Evolutionary conservation across 129 eudicot species (phyloP), one percentile per base, ranked within the genome.

Genomic region (Deinandra increscens): DNA sequence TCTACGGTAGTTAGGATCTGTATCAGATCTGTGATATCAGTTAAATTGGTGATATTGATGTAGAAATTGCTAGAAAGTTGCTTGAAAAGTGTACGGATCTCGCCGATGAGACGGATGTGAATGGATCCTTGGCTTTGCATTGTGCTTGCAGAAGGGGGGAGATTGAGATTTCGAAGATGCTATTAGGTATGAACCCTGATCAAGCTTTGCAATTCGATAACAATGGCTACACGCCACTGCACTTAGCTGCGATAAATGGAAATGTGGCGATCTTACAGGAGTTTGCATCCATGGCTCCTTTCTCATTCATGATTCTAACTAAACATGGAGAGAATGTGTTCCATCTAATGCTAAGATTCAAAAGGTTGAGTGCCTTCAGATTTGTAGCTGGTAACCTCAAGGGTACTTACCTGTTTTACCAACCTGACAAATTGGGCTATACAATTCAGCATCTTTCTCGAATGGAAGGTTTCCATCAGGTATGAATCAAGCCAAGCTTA

Each of bases 51-150:
- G 22, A 29, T 37, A 42, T 10, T 68, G 65, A 46, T 37, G 67
- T 42, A 77, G 81, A 70, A 39, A 77, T 77, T 46, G 76, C 66
- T 10, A 70, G 48, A 31, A 70, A 13, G 72, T 70, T 77, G 75
- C 44, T 77, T 22, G 65, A 77, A 39, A 77, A 13, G 43, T 70
- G 76, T 19, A 48, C 76, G 34, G 70, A 70, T 54, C 54, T 77
- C 6, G 71, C 66, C 29, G 22, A 62, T 13, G 38, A 55, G 59
- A 70, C 48, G 9, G 72, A 70, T 67, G 6, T 20, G 11, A 62
- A 77, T 15, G 81, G 76, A 77, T 70, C 65, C 14, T 49, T 71
- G 19, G 66, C 81, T 22, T 41, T 77, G 76, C 81, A 77, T 55
- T 31, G 33, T 33, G 81, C 71, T 51, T 77, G 81, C 5, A 77